Evolutionary conservation across 495 filamentous ascomycete species (phyloP), one percentile per base, ranked within the genome.

Genomic region (Penicillium cinerascens): DNA sequence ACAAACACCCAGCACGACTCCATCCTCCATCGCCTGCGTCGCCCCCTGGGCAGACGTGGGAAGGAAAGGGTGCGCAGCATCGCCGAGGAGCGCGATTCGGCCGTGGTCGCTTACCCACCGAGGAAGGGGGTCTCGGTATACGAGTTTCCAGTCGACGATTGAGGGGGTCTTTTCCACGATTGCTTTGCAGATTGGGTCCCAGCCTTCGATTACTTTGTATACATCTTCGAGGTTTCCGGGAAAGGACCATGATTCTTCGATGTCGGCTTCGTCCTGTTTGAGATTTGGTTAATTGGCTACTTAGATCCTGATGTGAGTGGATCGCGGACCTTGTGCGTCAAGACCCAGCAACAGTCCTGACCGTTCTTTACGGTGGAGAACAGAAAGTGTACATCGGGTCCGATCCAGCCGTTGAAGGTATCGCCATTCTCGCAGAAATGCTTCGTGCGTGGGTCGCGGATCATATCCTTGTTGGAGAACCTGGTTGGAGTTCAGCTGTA

Each of bases 1-100:
- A 45, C 81, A 85, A 6, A 83, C 76, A 6, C 86, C 86, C 6
- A 90, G 62, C 1, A 81, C 82, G 1, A 82, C 79, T 2, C 81
- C 87, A 63, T 90, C 87, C 57, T 91, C 87, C 54, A 90, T 82
- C 0, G 86, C 83, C 58, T 88, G 82, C 25, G 80, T 86, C 0
- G 83, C 87, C 0, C 87, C 87, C 53, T 88, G 83, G n/a, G 82
- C 81, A 4, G 79, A 84, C 0, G 85, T 87, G 0, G 86, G 87
- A 4, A 89, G 70, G 64, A 90, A 88, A 0, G 87, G 81, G 67
- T 91, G 87, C 1, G 87, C 87, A 6, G 84, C 73, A 57, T 89
- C 87, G 20, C 87, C 87, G 27, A 89, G 75, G 15, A 86, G 69
- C 27, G 74, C 76, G n/a, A 84, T 84, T 17, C 81, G 73, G 11